Conservation (phyloP, 495 filamentous ascomycete species). For the Aspergillus bertholletiae region DNA sequence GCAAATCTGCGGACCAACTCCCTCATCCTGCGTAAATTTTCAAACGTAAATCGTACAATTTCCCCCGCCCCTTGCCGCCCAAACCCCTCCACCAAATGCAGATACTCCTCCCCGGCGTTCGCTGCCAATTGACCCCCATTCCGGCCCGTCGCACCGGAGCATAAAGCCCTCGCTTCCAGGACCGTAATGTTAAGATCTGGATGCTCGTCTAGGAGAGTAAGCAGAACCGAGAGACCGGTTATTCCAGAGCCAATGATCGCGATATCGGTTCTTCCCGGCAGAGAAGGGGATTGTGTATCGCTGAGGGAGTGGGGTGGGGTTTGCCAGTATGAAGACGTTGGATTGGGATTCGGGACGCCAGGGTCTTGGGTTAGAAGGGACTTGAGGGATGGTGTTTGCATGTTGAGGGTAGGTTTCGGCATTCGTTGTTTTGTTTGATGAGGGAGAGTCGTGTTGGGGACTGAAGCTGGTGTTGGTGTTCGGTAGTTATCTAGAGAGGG, state of each 20-base stretch:
- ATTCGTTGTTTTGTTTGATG: too few species aligned
- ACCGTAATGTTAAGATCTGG: slow-evolving; percentile 21
- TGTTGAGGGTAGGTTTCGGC: too few species aligned
- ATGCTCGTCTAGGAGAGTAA: slow-evolving; percentile 46
- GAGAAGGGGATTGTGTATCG: slow-evolving; percentile 40
- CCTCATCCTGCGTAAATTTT: slow-evolving; percentile 27
- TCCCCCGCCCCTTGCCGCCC: slow-evolving; percentile 25
- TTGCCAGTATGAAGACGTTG: slow-evolving; percentile 72
- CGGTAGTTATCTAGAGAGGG: too few species aligned
- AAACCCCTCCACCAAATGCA: slow-evolving; percentile 17
- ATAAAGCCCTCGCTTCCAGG: slow-evolving; percentile 75
- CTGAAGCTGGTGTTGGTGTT: too few species aligned
- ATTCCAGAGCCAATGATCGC: slow-evolving; percentile 72
- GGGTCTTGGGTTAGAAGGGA: slow-evolving; percentile 27
- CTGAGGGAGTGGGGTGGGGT: slow-evolving; percentile 55
- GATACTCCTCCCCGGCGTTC: slow-evolving; percentile 31
- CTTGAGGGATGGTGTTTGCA: background rate
- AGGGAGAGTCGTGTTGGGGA: too few species aligned
- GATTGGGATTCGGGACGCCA: slow-evolving; percentile 50
- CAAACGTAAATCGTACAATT: slow-evolving; percentile 28
- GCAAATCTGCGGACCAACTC: slow-evolving; percentile 23
- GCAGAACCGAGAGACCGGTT: slow-evolving; percentile 59
- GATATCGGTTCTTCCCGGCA: slow-evolving; percentile 49
- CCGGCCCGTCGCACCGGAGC: slow-evolving; percentile 76
- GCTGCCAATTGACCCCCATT: slow-evolving; percentile 38